Evolutionary conservation across 2,329 filamentous ascomycete genomes (phyloP), one percentile per base, ranked within the genome.

Genomic region (Penicillium freii): DNA sequence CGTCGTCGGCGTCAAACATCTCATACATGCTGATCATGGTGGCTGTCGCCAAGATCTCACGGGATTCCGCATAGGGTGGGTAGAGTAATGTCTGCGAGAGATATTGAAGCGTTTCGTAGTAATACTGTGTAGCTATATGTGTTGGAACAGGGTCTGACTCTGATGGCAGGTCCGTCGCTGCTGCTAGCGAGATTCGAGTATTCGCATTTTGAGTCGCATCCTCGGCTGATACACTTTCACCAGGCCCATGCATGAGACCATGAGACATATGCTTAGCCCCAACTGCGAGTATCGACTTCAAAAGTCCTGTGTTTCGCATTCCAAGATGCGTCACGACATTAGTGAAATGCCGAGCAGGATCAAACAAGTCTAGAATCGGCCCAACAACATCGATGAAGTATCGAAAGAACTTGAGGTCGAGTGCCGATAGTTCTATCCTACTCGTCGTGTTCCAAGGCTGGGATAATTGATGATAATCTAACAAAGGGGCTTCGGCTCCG

Each of bases 1-100:
- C 33, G 36, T 25, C 38, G 29, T 55, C 78, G 9, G 78, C 80
- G 47, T 84, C 82, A 29, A 86, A 78, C 84, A 86, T 87, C 69
- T 87, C 84, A 62, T 87, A 87, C 0, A 82, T 82, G n/a, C 81
- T 84, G 23, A 87, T 81, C 27, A 86, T 76, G 1, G 86, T 73
- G 0, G 82, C 80, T 1, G 83, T 87, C 0, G 81, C 81, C 33
- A 85, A 75, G 0, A 87, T 74, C 63, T 87, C 84, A 13, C 77
- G 76, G 17, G 51, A 51, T 17, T 78, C 79, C 6, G 80, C 81
- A 65, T 87, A 87, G 0, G 78, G 80, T 2, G 80, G 75, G 62
- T 84, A 84, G 4, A 81, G 77, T 63, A 87, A 78, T 1, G 84
- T 82, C 27, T 80, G 80, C 45, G 83, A 82, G 0, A 87, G 75